These are phyloP conservation scores for Kodamaea laetipori DNA, from an alignment of 805 yeast genomes.

Conservation along the genomic window DNA sequence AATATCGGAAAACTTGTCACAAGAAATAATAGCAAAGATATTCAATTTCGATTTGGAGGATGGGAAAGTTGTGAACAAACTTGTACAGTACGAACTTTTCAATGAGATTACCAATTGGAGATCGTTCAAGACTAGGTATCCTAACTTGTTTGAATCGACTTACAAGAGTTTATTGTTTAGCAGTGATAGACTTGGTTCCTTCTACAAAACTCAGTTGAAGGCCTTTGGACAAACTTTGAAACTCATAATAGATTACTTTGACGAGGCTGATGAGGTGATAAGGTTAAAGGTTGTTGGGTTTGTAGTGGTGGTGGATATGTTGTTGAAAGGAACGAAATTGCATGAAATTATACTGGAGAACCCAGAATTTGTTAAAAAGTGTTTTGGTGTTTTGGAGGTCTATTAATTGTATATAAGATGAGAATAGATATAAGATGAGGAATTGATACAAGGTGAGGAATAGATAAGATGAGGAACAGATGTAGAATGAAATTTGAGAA, in stretches of 20 bases:
- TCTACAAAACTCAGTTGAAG: constrained; percentile 13
- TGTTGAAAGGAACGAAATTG: constrained; percentile 23
- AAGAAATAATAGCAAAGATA: constrained; percentile 13
- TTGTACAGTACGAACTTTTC: constrained; percentile 20
- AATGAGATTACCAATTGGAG: constrained; percentile 30
- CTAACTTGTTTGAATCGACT: constrained; percentile 23
- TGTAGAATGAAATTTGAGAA: too few species aligned
- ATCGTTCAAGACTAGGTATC: constrained; percentile 28
- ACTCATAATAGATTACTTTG: constrained; percentile 15
- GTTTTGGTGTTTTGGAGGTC: constrained; percentile 11
- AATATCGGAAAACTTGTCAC: constrained; percentile 20
- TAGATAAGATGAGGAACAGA: too few species aligned
- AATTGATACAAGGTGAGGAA: too few species aligned
- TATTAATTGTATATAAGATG: constrained; percentile 4
- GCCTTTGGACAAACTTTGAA: constrained; percentile 17
- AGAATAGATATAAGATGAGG: not conserved
- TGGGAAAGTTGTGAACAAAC: not conserved
- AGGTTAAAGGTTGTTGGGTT: constrained; percentile 17
- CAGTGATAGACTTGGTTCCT: constrained; percentile 3
- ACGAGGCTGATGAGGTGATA: constrained; percentile 13
- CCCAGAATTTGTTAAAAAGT: constrained; percentile 12
- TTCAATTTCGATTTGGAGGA: constrained; percentile 17
- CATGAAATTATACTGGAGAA: constrained; percentile 13
- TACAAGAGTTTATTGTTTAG: not conserved
- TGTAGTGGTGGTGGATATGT: constrained; percentile 20